Evolutionary conservation across 2,329 filamentous ascomycete species (phyloP), one percentile per base, ranked within the genome.

Genomic region (Macrophomina tecta): DNA sequence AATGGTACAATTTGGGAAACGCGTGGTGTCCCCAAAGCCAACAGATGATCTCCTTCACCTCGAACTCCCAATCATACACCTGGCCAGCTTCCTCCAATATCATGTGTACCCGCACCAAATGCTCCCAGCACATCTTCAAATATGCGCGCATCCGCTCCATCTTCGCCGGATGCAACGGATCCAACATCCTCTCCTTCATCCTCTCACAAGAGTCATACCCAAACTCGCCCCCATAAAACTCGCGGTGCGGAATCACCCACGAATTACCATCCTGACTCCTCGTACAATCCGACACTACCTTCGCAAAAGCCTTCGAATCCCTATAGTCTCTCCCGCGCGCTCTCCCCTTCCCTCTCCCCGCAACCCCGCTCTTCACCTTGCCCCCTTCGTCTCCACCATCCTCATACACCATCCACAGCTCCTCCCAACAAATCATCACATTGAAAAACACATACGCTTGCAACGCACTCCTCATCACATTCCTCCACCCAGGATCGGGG

Each of bases 351-450:
- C 49, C 30, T 12, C 16, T 28, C n/a, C 5, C 46, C n/a, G 7
- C 46, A 23, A 9, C 46, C n/a, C 46, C 46, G 7, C 2, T 8
- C 46, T 49, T 28, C n/a, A n/a, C 46, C 23, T 12, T 23, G 6
- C 23, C 23, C 48, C 23, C 48, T 4, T 30, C 48, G 4, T 23
- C 23, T 3, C 23, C 8, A 40, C 16, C 42, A 16, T n/a, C 49
- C 30, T 53, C 49, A n/a, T 34, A 6, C 49, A 53, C 49, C 32
- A 38, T 23, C 52, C 52, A 55, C 32, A 55, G 32, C 52, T 55
- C 32, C 34, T 36, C 32, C 32, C 52, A 30, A 6, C 23, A 18
- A 12, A 18, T n/a, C 32, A 40, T 9, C 52, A 55, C 52, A 12
- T 55, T 55, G 28, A 55, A 14, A 9, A 38, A 55, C 32, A 55